phyloP scores from a whole-genome alignment of 2,329 filamentous ascomycete genomes.

The Tolypocladium endophyticum region DNA sequence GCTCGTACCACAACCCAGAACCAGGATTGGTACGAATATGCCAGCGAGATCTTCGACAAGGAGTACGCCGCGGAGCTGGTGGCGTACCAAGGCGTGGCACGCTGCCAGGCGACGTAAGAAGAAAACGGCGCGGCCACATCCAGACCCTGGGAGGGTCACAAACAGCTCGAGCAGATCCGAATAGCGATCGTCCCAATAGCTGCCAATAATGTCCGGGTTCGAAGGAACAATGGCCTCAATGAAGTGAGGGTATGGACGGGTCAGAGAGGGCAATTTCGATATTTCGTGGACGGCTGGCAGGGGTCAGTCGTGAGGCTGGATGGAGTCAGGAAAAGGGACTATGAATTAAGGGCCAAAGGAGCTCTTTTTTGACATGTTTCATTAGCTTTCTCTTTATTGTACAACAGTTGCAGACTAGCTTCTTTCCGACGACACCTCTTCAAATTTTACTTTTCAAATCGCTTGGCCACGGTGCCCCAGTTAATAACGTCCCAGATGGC shows the following conservation, averaged over 20 bases:
- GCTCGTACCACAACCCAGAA: conserved; percentile 14
- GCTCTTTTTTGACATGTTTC: conserved; percentile 4
- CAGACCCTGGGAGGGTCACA: too few species aligned
- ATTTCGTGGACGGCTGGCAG: neutral
- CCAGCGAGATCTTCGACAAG: conserved; percentile 14
- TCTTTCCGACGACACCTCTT: neutral
- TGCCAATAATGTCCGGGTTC: neutral
- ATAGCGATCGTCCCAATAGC: neutral
- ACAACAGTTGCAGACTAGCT: neutral
- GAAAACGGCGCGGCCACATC: neutral
- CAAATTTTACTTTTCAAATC: conserved; percentile 44
- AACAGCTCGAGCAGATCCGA: neutral
- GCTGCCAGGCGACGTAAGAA: conserved; percentile 14
- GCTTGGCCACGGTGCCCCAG: conserved; percentile 82
- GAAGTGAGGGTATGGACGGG: neutral
- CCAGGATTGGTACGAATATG: conserved; percentile 20
- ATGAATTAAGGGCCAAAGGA: neutral
- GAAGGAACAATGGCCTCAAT: neutral
- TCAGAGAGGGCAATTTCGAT: neutral
- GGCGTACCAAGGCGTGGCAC: conserved; percentile 18
- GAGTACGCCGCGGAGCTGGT: conserved; percentile 14
- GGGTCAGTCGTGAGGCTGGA: neutral
- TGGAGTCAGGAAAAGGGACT: neutral
- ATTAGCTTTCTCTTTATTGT: neutral
- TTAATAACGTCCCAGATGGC: conserved; percentile 93